phyloP scores from a whole-genome alignment of 371 early-diverging fungal species.

The Capniomyces stellatus region DNA sequence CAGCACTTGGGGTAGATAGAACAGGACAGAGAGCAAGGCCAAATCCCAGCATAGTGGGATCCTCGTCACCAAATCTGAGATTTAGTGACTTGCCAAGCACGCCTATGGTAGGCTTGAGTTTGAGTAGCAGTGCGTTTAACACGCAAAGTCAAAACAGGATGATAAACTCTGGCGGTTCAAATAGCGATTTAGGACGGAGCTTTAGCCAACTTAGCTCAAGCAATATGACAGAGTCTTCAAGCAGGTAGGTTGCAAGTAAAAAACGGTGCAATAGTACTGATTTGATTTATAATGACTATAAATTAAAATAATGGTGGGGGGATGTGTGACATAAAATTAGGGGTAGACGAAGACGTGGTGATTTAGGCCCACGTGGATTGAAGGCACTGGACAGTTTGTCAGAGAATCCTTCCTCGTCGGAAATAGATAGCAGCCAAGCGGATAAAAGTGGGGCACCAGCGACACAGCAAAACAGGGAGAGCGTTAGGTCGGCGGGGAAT shows the following conservation, averaged over 20 bases:
- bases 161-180: not conserved
- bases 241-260: conserved; percentile 12
- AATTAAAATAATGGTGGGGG: no score
- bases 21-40: not conserved
- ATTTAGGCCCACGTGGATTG: not conserved
- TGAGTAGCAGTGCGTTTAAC: conserved; percentile 5
- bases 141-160: not conserved
- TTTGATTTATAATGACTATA: no score
- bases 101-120: conserved; percentile 7
- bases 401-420: no score
- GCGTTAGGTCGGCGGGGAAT: not conserved
- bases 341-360: not conserved
- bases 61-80: conserved; percentile 21
- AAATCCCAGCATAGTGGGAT: not conserved
- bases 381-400: no score
- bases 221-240: conserved; percentile 5
- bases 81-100: conserved; percentile 24
- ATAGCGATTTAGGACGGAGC: not conserved
- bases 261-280: no score
- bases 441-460: no score
- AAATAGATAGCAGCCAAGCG: no score
- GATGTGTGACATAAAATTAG: no score
- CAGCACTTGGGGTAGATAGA: not conserved
- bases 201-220: conserved; percentile 9
- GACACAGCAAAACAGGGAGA: no score